Base-by-base conservation (phyloP, 2,329 filamentous ascomycete species). In the Metarhizium robertsii region DNA sequence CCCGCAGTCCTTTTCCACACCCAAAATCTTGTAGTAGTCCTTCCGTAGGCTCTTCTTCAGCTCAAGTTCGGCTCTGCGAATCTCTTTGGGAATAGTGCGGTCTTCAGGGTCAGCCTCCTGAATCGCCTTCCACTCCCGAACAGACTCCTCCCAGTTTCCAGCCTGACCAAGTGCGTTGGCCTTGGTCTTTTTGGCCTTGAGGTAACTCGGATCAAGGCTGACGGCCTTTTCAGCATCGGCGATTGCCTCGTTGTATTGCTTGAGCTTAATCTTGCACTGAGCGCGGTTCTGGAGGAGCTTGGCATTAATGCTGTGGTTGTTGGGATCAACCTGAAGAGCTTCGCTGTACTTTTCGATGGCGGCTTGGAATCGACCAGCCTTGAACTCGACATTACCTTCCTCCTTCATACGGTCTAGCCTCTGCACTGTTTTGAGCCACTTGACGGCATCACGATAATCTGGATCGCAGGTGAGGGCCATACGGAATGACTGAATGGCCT, bases 1-100 rank as follows among this genome's bases (percentile, higher is more conserved):
- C 45, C 81, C 82, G 42, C 91, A 91, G 59, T 92, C 87, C 78
- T 96, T 97, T 56, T 87, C 78, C 8, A 99, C 76, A 6, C 86
- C 88, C 53, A 99, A 83, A 62, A 97, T 96, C 81, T 96, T 96
- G 79, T 99, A 99, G 75, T 96, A 97, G 68, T 99, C 94, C 74
- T 99, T 99, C 59, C 94, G 82, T 74, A 92, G 88, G 70, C 88
- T 88, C 85, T 97, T 97, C 85, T 99, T 99, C 60, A 97, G 77
- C 74, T 99, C 94, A 30, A 96, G 77, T 75, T 99, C 92, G 1
- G 92, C 94, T 65, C 86, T 88, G 56, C 89, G 86, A 48, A 97
- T 84, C 65, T 99, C 94, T 71, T 88, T 92, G 53, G 81, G 78
- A 58, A 97, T 86, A 14, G 80, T 84, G 46, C 85, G 83, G 69